Conservation (phyloP, 352 stramenopile genomes). For the Globisporangium paddicum region DNA sequence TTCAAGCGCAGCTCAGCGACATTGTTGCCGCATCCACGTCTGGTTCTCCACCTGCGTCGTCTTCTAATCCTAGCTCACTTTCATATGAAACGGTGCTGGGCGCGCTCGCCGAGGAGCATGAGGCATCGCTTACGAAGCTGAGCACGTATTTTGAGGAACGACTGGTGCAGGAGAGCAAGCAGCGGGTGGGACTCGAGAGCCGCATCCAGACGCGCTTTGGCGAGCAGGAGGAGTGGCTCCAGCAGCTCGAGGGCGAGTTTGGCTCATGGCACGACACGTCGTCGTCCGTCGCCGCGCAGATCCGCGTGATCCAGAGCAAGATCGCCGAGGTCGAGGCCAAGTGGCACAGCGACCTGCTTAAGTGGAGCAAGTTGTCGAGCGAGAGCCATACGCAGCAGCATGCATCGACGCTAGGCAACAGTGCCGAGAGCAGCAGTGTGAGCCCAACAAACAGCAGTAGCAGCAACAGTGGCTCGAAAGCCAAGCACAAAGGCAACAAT, state of each 20-base stretch:
- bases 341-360: conserved; percentile 19
- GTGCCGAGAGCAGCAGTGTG: not conserved
- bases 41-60: not conserved
- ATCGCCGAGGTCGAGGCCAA: conserved; percentile 24
- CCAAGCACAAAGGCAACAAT: conserved; percentile 3
- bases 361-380: conserved; percentile 23
- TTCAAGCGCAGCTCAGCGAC: conserved; percentile 13
- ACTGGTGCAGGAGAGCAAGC: conserved; percentile 51
- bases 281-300: conserved; percentile 25
- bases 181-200: conserved; percentile 53
- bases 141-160: conserved; percentile 66
- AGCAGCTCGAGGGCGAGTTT: conserved; percentile 71
- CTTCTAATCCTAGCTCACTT: conserved; percentile 10
- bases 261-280: conserved; percentile 44
- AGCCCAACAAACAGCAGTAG: conserved; percentile 11
- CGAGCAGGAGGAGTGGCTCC: conserved; percentile 76
- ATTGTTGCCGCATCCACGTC: not conserved
- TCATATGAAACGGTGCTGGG: conserved; percentile 47
- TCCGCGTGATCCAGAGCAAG: conserved; percentile 28
- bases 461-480: not conserved
- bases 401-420: not conserved
- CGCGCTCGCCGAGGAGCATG: conserved; percentile 60
- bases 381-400: not conserved
- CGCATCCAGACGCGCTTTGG: conserved; percentile 50
- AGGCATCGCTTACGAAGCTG: conserved; percentile 62